A percentile compares a stretch with the other conserved stretches of the same genome.
These are phyloP conservation scores for Monosiga brevicollis DNA, from an alignment of 78 protist genomes.

Conservation along the genomic window DNA sequence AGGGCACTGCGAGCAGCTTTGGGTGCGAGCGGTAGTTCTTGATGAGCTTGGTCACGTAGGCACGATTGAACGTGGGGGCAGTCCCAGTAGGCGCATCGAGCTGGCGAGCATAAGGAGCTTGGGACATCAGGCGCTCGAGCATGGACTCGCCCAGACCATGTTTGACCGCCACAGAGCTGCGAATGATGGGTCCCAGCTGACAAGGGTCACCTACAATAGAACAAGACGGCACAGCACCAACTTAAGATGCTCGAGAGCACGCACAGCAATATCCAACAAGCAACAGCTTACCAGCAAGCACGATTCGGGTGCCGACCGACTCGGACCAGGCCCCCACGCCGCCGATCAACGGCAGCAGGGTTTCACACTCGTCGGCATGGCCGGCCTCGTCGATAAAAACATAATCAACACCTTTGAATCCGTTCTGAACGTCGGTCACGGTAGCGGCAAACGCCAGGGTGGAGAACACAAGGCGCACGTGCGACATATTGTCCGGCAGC, in stretches of 20 bases:
- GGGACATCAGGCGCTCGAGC: conserved; percentile 26
- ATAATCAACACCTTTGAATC: too few relatives aligned
- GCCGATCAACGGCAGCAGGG: background rate
- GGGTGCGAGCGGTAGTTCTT: conserved; percentile 32
- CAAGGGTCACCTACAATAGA: conserved; percentile 32
- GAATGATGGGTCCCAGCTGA: conserved; percentile 31
- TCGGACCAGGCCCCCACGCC: too few relatives aligned
- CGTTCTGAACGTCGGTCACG: too few relatives aligned
- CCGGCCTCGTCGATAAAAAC: conserved; percentile 3
- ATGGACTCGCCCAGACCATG: conserved; percentile 13
- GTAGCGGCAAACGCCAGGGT: too few relatives aligned
- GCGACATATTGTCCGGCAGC: too few relatives aligned
- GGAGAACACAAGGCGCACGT: too few relatives aligned
- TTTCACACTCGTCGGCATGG: conserved; percentile 4
- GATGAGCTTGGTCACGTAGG: background rate
- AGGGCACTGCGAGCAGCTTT: conserved; percentile 2
- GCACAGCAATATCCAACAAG: too few relatives aligned
- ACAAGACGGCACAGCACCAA: conserved; percentile 3
- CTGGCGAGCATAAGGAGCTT: too few relatives aligned
- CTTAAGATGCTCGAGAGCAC: background rate
- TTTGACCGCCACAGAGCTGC: background rate
- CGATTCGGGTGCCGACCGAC: too few relatives aligned
- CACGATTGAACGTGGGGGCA: too few relatives aligned
- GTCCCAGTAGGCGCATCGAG: too few relatives aligned
- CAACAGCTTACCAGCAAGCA: too few relatives aligned